Evolutionary conservation across 2,329 filamentous ascomycete genomes (phyloP).

Genomic region (Sclerotinia borealis): DNA sequence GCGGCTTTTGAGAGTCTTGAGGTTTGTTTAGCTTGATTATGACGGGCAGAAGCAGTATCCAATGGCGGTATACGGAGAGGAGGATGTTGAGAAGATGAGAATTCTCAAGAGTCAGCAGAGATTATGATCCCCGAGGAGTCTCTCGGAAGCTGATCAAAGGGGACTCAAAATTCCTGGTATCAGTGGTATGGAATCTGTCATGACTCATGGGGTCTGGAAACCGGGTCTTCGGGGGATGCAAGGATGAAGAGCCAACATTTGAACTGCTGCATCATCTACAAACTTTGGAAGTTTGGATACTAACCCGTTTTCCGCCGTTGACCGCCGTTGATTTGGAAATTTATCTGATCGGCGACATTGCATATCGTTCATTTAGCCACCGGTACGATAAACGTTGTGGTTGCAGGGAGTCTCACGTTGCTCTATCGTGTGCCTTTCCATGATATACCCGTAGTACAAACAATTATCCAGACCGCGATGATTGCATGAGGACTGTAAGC

Average conservation of each 20-base stretch:
- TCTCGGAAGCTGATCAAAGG: slow-evolving; percentile 28
- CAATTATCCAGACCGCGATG: background rate
- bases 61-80: slow-evolving; percentile 13
- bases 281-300: background rate
- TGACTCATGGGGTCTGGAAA: too few species aligned
- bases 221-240: background rate
- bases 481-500: background rate
- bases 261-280: too few species aligned
- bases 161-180: slow-evolving; percentile 21
- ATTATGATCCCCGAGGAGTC: slow-evolving; percentile 26
- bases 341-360: background rate
- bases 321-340: background rate
- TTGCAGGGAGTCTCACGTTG: background rate
- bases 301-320: background rate
- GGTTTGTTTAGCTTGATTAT: slow-evolving; percentile 13
- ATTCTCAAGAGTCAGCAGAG: slow-evolving; percentile 20
- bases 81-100: slow-evolving; percentile 15
- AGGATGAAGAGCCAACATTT: background rate
- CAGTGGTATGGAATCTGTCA: background rate
- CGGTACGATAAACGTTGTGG: background rate
- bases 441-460: background rate
- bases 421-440: background rate
- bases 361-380: background rate
- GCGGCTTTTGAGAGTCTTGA: background rate
- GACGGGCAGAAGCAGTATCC: slow-evolving; percentile 8